Base-by-base conservation (phyloP, 768 basidiomycete genomes). In the Lactarius vividus region DNA sequence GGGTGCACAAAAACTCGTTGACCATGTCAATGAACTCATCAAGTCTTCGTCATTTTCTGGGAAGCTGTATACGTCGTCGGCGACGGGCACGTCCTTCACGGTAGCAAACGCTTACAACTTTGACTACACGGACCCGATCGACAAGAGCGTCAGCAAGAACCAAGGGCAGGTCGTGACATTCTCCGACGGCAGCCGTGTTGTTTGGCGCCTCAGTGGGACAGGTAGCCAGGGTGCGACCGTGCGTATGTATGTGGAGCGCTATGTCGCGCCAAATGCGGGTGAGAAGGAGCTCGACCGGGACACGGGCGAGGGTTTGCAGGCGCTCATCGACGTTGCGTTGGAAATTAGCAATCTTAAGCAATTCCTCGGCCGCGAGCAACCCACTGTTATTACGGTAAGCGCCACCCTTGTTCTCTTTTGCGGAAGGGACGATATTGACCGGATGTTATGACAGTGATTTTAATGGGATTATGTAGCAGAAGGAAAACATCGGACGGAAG, bases 71-170 rank as follows among this genome's bases (percentile, higher is more conserved):
- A 81, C 78, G 52, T 89, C 94, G 2, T 80, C 83, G 62, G 84
- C 88, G 58, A 86, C 88, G 3, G 81, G 80, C 44, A 83, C 84
- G 55, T 82, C 84, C 57, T 98, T 96, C 82, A 88, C 83, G 66
- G 86, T 99, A 64, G 83, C 85, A 20, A 83, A 84, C 29, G 79
- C 91, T 52, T 88, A 88, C 80, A 87, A 94, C 82, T 99, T 99
- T 75, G 86, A 90, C 74, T 99, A 99, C 84, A 97, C 88, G 57
- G 97, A 99, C 77, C 97, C 97, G n/a, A 98, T 98, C 77, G 97
- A 99, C 75, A 81, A 88, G 61, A 93, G 91, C 54, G 84, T 98
- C 68, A 94, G 92, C 70, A 88, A 88, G 78, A 98, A 98, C 77
- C 97, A 99, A 75, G 97, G 97, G 1, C 91, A 98, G 71, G 90